phyloP scores from a whole-genome alignment of 441 rosid species.

The Viola pubescens region DNA sequence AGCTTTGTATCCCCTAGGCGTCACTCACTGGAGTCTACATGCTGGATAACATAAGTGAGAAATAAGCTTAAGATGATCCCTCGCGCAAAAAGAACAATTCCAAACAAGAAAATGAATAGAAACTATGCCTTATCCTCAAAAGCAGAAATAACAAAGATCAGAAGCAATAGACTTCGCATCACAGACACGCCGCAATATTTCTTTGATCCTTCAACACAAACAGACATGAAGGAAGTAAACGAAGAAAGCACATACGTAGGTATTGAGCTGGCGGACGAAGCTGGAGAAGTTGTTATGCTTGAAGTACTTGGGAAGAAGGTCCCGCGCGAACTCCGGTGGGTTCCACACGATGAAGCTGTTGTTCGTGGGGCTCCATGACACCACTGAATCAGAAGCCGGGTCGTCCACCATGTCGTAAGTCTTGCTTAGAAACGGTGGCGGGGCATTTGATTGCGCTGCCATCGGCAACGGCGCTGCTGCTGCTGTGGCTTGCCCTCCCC shows the following conservation, averaged over 20 bases:
- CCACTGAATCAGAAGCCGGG: constrained; percentile 51
- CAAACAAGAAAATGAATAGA: too few species aligned
- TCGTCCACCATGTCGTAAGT: constrained; percentile 95
- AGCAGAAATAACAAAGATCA: background rate
- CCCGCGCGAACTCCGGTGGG: constrained; percentile 76
- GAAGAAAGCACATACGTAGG: constrained; percentile 42
- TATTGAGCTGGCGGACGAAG: constrained; percentile 84
- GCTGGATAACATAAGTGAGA: too few species aligned
- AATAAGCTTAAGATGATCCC: too few species aligned
- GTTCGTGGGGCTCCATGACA: constrained; percentile 68
- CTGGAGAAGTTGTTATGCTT: constrained; percentile 93
- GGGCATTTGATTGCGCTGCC: constrained; percentile 45
- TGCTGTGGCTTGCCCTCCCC: constrained; percentile 6
- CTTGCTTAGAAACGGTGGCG: constrained; percentile 91
- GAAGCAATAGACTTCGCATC: background rate
- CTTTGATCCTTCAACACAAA: background rate
- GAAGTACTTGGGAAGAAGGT: constrained; percentile 76
- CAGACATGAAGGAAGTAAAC: background rate
- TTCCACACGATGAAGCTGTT: constrained; percentile 93
- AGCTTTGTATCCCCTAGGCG: too few species aligned
- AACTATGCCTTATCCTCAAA: too few species aligned
- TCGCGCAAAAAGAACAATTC: too few species aligned
- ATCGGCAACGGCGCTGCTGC: constrained; percentile 41
- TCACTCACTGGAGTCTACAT: too few species aligned
- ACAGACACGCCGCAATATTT: background rate